Conservation (phyloP, 805 yeast species). For the Hanseniaspora nectarophila region DNA sequence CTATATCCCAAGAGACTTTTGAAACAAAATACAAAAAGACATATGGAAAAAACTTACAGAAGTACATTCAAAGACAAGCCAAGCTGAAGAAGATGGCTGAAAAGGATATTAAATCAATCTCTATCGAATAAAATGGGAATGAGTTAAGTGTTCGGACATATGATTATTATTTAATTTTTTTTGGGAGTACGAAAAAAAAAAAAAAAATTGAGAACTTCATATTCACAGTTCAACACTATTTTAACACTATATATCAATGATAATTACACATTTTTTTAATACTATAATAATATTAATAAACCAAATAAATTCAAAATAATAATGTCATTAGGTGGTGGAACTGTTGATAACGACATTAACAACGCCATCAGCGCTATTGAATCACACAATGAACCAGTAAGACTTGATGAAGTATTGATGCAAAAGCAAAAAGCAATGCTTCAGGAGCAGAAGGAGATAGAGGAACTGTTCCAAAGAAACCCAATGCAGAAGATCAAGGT, state of each 20-base stretch:
- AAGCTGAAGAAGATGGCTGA: slow-evolving; percentile 4
- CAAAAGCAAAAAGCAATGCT: slow-evolving; percentile 4
- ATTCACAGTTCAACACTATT: no score
- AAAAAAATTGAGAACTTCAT: no score
- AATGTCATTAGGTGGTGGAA: slow-evolving; percentile 14
- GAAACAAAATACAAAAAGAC: background rate
- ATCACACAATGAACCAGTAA: slow-evolving; percentile 10
- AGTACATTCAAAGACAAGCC: slow-evolving; percentile 8
- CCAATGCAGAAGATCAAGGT: slow-evolving; percentile 23
- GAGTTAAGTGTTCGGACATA: background rate
- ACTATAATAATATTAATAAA: no score
- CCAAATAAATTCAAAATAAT: no score
- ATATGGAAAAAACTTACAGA: slow-evolving; percentile 5
- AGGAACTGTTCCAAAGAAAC: slow-evolving; percentile 18
- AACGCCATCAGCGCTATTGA: slow-evolving; percentile 13
- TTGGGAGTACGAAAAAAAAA: no score
- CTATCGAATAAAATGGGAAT: background rate
- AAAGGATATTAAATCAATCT: background rate
- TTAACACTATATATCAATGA: no score
- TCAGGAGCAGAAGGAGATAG: slow-evolving; percentile 12
- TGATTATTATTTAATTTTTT: background rate
- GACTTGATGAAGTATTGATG: slow-evolving; percentile 3
- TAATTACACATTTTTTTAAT: no score
- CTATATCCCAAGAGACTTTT: background rate
- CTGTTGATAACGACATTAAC: slow-evolving; percentile 13